These are phyloP conservation scores for Cladophialophora yegresii DNA, from an alignment of 2,329 filamentous ascomycete genomes.

Conservation along the genomic window DNA sequence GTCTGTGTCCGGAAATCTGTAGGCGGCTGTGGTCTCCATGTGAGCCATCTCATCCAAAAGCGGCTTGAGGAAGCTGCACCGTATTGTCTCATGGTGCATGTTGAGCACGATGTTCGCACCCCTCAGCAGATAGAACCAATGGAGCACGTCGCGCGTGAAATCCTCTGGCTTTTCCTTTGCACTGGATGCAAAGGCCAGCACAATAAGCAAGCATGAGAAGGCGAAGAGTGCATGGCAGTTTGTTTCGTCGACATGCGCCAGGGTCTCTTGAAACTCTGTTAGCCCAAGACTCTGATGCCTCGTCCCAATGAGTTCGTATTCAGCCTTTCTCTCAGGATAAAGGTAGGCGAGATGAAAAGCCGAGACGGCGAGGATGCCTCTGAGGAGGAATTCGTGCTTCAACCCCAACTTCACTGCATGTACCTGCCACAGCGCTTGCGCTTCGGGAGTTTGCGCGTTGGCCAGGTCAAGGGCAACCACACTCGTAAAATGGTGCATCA, in stretches of 20 bases:
- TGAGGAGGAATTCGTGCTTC: constrained; percentile 49
- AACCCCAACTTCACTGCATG: constrained; percentile 45
- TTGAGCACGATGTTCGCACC: constrained; percentile 40
- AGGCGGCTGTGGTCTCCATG: constrained; percentile 37
- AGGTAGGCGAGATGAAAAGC: constrained; percentile 49
- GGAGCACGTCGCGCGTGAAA: constrained; percentile 38
- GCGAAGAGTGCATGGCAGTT: constrained; percentile 49
- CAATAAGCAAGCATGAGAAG: constrained; percentile 46
- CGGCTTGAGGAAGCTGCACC: constrained; percentile 38
- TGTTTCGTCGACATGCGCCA: constrained; percentile 44
- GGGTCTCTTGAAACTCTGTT: constrained; percentile 41
- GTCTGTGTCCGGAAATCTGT: constrained; percentile 36
- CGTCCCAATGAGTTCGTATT: constrained; percentile 43
- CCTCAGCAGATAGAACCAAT: constrained; percentile 40
- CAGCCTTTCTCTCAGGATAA: constrained; percentile 41
- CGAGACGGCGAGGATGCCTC: constrained; percentile 48
- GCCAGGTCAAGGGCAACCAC: constrained; percentile 43
- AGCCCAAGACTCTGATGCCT: constrained; percentile 45
- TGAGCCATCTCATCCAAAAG: constrained; percentile 39
- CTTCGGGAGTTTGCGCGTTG: constrained; percentile 39
- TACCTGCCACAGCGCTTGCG: constrained; percentile 42
- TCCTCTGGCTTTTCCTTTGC: constrained; percentile 33
- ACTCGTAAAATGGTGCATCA: constrained; percentile 46
- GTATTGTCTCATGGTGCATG: constrained; percentile 37
- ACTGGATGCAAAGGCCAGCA: constrained; percentile 42